phyloP scores from a whole-genome alignment of 2,329 filamentous ascomycete genomes.

The Rhinocladiella mackenziei region DNA sequence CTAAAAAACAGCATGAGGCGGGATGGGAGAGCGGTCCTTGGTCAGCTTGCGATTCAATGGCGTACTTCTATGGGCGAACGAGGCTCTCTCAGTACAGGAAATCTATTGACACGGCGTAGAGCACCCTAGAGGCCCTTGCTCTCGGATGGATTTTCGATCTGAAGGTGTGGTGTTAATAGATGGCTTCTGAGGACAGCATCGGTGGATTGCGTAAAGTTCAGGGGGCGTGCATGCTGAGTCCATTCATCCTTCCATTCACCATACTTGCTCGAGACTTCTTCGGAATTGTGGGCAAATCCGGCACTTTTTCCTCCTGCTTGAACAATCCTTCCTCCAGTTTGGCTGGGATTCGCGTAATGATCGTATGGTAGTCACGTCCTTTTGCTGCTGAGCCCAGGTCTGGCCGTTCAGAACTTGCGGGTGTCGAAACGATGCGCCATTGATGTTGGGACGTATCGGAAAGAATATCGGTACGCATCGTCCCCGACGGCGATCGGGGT shows the following conservation, averaged over 20 bases:
- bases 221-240: constrained; percentile 28
- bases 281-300: constrained; percentile 15
- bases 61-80: constrained; percentile 82
- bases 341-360: constrained; percentile 66
- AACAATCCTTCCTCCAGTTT: constrained; percentile 72
- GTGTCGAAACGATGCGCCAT: constrained; percentile 59
- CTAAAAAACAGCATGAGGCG: constrained; percentile 39
- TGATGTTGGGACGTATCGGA: constrained; percentile 60
- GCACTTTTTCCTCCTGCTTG: constrained; percentile 27
- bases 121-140: constrained; percentile 1
- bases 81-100: constrained; percentile 83
- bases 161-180: background rate
- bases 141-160: too few species aligned
- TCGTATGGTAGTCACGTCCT: constrained; percentile 56
- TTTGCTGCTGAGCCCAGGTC: constrained; percentile 18
- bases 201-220: constrained; percentile 1
- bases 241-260: constrained; percentile 23
- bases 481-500: constrained; percentile 35
- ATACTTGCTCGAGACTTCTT: constrained; percentile 16
- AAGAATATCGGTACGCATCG: constrained; percentile 52
- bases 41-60: constrained; percentile 83
- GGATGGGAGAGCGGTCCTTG: constrained; percentile 60
- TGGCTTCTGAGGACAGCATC: background rate
- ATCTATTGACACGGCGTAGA: constrained; percentile 52
- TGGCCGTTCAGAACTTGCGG: constrained; percentile 48